Evolutionary conservation across 164 flowering plant species (phyloP), one percentile per base, ranked within the genome.

Genomic region (Akebia trifoliata): DNA sequence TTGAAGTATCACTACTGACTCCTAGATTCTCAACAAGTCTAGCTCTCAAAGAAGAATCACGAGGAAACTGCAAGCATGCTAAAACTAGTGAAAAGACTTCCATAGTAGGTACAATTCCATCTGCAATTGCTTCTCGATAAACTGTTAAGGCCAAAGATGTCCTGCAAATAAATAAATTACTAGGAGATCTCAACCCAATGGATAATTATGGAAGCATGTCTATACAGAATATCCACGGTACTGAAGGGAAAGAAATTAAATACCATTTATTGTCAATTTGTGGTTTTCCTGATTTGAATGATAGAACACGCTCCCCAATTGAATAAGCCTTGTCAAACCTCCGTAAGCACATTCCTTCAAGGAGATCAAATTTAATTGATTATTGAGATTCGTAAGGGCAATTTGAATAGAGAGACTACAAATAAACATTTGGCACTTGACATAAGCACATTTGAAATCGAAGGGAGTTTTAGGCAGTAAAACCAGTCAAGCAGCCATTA

Each of bases 41-140:
- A 28, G 58, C 61, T 70, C 76, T 80, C 61, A 81, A 56, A 30
- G 81, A 72, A 56, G 68, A 50, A 61, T 89, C 91, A 65, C 18
- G 77, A 64, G 98, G 96, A 38, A 89, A 71, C 80, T 73, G 80
- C 79, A 89, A 65, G 76, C 98, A 93, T 61, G 85, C 90, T 47
- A 89, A 66, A 66, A 89, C 81, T 69, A 73, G 81, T 18, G 95
- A 84, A 68, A 93, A 50, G 37, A 81, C 73, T 61, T 85, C 94
- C 54, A 64, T 56, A 0, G 80, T 80, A 26, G 94, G 97, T 49
- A 69, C 51, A 22, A 61, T 66, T 40, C 88, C 84, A 62, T 88
- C 73, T 61, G 8, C 43, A 66, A 89, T 72, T 45, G 79, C 68
- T 62, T 89, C 97, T 49, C 95, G 84, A 66, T 89, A 85, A 20